Percentiles rank a stretch among this genome's conserved stretches.
These are phyloP conservation scores for Auxenochlorella pyrenoidosa DNA, from an alignment of 139 green algal species.

Conservation along the genomic window DNA sequence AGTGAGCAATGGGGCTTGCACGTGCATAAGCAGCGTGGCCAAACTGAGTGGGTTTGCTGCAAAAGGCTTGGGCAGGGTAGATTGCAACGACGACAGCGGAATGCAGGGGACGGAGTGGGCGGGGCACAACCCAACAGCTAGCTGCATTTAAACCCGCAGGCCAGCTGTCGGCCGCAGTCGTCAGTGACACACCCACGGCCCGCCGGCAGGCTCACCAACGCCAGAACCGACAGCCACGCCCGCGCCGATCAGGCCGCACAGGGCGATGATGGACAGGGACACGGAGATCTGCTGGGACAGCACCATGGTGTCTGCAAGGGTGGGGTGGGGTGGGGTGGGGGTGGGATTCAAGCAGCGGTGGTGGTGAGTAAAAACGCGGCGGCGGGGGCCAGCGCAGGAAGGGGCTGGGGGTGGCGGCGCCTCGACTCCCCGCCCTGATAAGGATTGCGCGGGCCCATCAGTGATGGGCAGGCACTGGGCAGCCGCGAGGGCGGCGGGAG, in stretches of 20 bases:
- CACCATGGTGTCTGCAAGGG: constrained; percentile 35
- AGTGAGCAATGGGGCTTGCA: too few relatives aligned
- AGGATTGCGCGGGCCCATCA: too few relatives aligned
- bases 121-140: neutral
- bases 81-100: too few relatives aligned
- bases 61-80: too few relatives aligned
- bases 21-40: too few relatives aligned
- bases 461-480: too few relatives aligned
- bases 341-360: neutral
- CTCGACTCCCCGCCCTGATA: neutral
- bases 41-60: neutral
- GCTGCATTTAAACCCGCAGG: too few relatives aligned
- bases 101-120: neutral
- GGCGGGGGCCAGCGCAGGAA: neutral
- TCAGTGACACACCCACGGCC: too few relatives aligned
- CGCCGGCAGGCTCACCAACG: constrained; percentile 6
- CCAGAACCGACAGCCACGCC: constrained; percentile 64
- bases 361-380: neutral
- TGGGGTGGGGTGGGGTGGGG: neutral
- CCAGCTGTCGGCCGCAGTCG: neutral
- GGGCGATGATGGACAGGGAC: constrained; percentile 61
- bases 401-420: neutral
- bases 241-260: constrained; percentile 58
- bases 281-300: constrained; percentile 51
- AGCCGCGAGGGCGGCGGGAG: too few relatives aligned